These are phyloP conservation scores for Babesia ovata DNA, from an alignment of 169 alveolate species.

Conservation along the genomic window DNA sequence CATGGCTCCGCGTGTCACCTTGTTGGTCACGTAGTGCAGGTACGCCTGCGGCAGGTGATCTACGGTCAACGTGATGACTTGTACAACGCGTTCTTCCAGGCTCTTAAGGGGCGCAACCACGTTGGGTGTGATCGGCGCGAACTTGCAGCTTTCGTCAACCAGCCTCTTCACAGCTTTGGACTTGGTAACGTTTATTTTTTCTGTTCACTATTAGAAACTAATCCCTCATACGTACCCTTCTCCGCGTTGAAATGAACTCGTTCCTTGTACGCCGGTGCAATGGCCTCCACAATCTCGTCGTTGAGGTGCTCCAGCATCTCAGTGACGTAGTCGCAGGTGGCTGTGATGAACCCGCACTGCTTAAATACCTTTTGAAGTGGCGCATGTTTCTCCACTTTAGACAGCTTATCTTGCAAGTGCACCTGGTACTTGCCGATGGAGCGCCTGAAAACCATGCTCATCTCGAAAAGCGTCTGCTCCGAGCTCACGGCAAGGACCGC, in stretches of 20 bases:
- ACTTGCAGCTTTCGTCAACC: slow-evolving; percentile 53
- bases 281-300: slow-evolving; percentile 46
- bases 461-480: slow-evolving; percentile 65
- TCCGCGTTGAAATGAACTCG: slow-evolving; percentile 33
- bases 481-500: slow-evolving; percentile 58
- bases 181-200: slow-evolving; percentile 47
- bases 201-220: slow-evolving; percentile 2
- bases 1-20: slow-evolving; percentile 69
- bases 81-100: slow-evolving; percentile 24
- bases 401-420: slow-evolving; percentile 19
- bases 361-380: slow-evolving; percentile 27
- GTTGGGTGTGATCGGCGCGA: slow-evolving; percentile 41
- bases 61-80: slow-evolving; percentile 20
- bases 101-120: slow-evolving; percentile 26
- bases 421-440: slow-evolving; percentile 47
- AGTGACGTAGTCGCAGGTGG: slow-evolving; percentile 62
- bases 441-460: slow-evolving; percentile 53
- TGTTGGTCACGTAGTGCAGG: slow-evolving; percentile 71
- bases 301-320: slow-evolving; percentile 50
- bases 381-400: slow-evolving; percentile 20
- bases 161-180: slow-evolving; percentile 43
- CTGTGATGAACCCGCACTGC: slow-evolving; percentile 44
- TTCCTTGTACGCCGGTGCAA: slow-evolving; percentile 48
- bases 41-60: slow-evolving; percentile 57
- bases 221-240: slow-evolving; percentile 35